Evolutionary conservation across 1,284 basidiomycete species (phyloP).

Genomic region (Sanghuangporus baumii): DNA sequence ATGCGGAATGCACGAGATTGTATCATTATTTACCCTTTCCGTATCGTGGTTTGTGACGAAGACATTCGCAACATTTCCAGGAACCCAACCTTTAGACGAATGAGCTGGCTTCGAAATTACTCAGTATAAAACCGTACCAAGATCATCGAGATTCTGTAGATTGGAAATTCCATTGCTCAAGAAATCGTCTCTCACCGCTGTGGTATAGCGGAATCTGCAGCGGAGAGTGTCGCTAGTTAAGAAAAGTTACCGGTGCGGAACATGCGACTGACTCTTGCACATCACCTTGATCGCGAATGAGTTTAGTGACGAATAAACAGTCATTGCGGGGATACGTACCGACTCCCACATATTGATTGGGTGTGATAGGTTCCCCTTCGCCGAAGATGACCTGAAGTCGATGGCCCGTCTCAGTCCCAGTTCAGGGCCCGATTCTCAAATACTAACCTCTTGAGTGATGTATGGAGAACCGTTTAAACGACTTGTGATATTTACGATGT

Average conservation of each 20-base stretch:
- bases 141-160: constrained; percentile 50
- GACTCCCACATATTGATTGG: constrained; percentile 48
- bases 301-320: neutral
- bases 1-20: neutral
- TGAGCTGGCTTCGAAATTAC: neutral
- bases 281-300: constrained; percentile 35
- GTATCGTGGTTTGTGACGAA: constrained; percentile 71
- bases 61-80: constrained; percentile 50
- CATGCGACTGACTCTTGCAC: constrained; percentile 52
- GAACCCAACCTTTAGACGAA: constrained; percentile 45
- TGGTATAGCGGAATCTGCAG: constrained; percentile 59
- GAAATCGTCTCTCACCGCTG: constrained; percentile 47
- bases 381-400: constrained; percentile 41
- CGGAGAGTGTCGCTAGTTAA: neutral
- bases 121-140: constrained; percentile 30
- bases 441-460: constrained; percentile 51
- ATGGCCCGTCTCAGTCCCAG: too few species aligned
- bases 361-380: constrained; percentile 45
- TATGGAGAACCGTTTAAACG: constrained; percentile 39
- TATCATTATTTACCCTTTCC: constrained; percentile 42
- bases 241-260: neutral
- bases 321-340: constrained; percentile 29
- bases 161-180: constrained; percentile 42
- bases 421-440: neutral
- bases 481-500: constrained; percentile 49